Base-by-base conservation (phyloP, 108 stramenopile species). In the Schizochytrium sp. region DNA sequence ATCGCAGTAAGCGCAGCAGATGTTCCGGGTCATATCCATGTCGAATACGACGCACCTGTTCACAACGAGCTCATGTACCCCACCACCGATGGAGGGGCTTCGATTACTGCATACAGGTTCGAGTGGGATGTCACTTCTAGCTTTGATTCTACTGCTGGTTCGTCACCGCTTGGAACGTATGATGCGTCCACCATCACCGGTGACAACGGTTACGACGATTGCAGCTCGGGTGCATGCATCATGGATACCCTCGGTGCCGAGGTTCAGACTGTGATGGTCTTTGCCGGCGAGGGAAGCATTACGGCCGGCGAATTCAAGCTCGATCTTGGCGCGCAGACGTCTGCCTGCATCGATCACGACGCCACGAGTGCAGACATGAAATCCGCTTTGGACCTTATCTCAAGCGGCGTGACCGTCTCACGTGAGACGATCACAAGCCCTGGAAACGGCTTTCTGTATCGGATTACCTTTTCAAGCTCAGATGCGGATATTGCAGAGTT, bases 51-150 rank as follows among this genome's bases (percentile, higher is more conserved):
- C 12, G 76, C 45, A 12, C 76, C 76, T 28, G 48, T 53, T 43
- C 12, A 34, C n/a, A 83, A 83, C 23, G 76, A 83, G 6, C 51
- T 83, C 6, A 12, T 43, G 14, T 83, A 48, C 47, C 96, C 95
- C 0, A 91, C 58, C 18, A 91, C 90, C 60, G 91, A 95, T 89
- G 96, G 96, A 5, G 96, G 96, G 5, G 91, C 93, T 16, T 63
- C 91, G 28, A 90, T 96, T 6, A 88, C 92, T 29, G 92, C 94
- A 16, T 96, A 96, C 88, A 88, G 92, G n/a, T 90, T 96, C 19
- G 96, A 96, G 91, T 96, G 96, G 96, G 95, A 95, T 72, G 95
- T 93, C 5, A 83, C 89, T 44, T 72, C 92, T 1, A 88, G 89
- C 57, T 96, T 96, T 72, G 93, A 93, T 72, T 94, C 72, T 10